phyloP scores from a whole-genome alignment of 2,329 filamentous ascomycete species.

The Colletotrichum liriopes region DNA sequence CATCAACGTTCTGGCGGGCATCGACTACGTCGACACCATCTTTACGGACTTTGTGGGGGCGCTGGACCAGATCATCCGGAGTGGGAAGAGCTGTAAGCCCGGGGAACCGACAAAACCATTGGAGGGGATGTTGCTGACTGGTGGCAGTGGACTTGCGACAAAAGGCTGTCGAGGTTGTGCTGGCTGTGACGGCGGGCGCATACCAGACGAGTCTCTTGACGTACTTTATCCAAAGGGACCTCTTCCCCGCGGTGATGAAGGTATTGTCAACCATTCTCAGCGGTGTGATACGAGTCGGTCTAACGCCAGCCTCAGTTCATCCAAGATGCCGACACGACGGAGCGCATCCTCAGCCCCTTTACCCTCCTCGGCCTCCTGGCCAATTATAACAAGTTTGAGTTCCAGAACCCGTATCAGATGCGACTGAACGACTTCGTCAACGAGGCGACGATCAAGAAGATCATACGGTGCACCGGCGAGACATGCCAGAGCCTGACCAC shows the following conservation, averaged over 20 bases:
- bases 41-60: conserved; percentile 91
- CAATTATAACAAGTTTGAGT: conserved; percentile 99
- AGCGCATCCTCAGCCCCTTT: conserved; percentile 80
- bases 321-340: conserved; percentile 80
- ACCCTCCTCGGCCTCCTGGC: conserved; percentile 87
- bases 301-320: conserved; percentile 72
- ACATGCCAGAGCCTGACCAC: conserved; percentile 79
- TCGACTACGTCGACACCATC: conserved; percentile 88
- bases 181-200: conserved; percentile 91
- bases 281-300: not conserved
- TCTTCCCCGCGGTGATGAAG: conserved; percentile 97
- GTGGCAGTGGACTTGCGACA: conserved; percentile 79
- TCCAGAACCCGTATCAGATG: conserved; percentile 94
- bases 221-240: conserved; percentile 94
- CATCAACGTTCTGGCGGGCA: conserved; percentile 88
- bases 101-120: conserved; percentile 1
- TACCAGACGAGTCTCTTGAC: conserved; percentile 95
- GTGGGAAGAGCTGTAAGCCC: conserved; percentile 76
- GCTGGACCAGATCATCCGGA: conserved; percentile 87
- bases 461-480: conserved; percentile 82
- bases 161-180: conserved; percentile 85
- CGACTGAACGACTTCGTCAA: conserved; percentile 97
- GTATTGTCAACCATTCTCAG: conserved; percentile 61
- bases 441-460: conserved; percentile 86
- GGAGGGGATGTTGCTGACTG: conserved; percentile 46